A percentile compares a stretch with the other conserved stretches of the same genome.
Evolutionary conservation across 2,329 filamentous ascomycete genomes (phyloP).

Genomic region (Sporothrix sp.): DNA sequence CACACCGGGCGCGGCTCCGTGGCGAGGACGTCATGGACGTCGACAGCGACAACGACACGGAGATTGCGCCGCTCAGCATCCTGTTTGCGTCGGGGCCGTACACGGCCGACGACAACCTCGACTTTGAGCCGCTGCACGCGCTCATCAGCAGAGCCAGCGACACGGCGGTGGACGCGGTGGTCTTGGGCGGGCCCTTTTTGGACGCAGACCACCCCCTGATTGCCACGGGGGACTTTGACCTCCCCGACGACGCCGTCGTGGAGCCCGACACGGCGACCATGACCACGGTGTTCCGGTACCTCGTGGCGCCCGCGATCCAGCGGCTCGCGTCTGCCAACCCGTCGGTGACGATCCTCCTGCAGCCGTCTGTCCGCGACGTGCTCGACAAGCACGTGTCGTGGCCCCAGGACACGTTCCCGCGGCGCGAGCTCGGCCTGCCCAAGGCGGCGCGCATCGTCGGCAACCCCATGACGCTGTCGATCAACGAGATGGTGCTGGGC

Average conservation of each 20-base stretch:
- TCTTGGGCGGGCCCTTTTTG: conserved; percentile 80
- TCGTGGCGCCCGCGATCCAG: conserved; percentile 65
- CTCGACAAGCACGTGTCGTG: conserved; percentile 78
- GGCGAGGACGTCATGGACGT: conserved; percentile 51
- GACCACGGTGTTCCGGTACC: conserved; percentile 69
- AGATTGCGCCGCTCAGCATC: conserved; percentile 57
- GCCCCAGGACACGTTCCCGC: conserved; percentile 55
- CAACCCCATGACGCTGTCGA: conserved; percentile 78
- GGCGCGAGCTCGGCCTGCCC: conserved; percentile 67
- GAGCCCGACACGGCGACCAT: conserved; percentile 74
- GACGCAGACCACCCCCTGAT: conserved; percentile 86
- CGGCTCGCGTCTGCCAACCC: conserved; percentile 62
- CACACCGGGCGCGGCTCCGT: conserved; percentile 58
- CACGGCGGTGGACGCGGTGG: conserved; percentile 63
- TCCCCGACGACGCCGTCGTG: conserved; percentile 47
- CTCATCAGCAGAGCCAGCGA: conserved; percentile 70
- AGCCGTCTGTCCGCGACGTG: conserved; percentile 74
- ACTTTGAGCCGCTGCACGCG: conserved; percentile 76
- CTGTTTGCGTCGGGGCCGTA: conserved; percentile 80
- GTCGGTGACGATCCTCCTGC: conserved; percentile 67
- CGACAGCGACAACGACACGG: conserved; percentile 25
- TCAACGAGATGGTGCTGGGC: conserved; percentile 80
- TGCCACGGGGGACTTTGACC: conserved; percentile 67
- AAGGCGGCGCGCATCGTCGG: conserved; percentile 70
- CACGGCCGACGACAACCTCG: conserved; percentile 83